These are phyloP conservation scores for Cryptococcus neoformans DNA, from an alignment of 1,284 basidiomycete species.

Conservation along the genomic window DNA sequence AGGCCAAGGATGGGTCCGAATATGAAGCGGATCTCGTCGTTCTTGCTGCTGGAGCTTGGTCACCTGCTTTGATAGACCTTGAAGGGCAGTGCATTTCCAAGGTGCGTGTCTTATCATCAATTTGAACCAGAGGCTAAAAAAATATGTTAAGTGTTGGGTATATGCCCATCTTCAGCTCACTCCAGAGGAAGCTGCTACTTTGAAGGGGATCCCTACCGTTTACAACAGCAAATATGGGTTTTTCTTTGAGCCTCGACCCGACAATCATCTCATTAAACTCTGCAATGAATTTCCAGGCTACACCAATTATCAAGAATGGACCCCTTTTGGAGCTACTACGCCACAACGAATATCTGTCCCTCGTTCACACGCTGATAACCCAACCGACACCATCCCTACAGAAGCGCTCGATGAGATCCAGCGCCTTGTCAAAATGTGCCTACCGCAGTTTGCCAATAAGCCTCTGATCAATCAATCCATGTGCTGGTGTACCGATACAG, in stretches of 20 bases:
- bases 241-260: conserved; percentile 31
- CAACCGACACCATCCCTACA: conserved; percentile 40
- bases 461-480: conserved; percentile 33
- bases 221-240: conserved; percentile 31
- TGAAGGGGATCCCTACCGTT: conserved; percentile 29
- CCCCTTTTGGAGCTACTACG: conserved; percentile 21
- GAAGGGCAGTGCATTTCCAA: conserved; percentile 44
- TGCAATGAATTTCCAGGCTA: conserved; percentile 41
- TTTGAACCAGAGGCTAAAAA: not conserved
- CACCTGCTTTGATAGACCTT: conserved; percentile 39
- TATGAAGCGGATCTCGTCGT: conserved; percentile 40
- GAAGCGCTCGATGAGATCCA: conserved; percentile 24
- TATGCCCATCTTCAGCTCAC: conserved; percentile 44
- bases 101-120: conserved; percentile 13
- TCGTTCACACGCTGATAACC: conserved; percentile 41
- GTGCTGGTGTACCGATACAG: conserved; percentile 48
- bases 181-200: conserved; percentile 33
- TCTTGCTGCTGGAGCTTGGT: conserved; percentile 48
- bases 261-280: conserved; percentile 27
- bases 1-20: conserved; percentile 33
- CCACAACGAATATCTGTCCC: conserved; percentile 34
- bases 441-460: conserved; percentile 31
- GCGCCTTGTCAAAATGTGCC: conserved; percentile 25
- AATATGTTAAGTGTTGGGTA: conserved; percentile 33
- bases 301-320: conserved; percentile 20